Percentiles rank a stretch among this genome's conserved stretches.
These are phyloP conservation scores for Solanum okadae DNA, from an alignment of 257 asterid species.

Conservation along the genomic window DNA sequence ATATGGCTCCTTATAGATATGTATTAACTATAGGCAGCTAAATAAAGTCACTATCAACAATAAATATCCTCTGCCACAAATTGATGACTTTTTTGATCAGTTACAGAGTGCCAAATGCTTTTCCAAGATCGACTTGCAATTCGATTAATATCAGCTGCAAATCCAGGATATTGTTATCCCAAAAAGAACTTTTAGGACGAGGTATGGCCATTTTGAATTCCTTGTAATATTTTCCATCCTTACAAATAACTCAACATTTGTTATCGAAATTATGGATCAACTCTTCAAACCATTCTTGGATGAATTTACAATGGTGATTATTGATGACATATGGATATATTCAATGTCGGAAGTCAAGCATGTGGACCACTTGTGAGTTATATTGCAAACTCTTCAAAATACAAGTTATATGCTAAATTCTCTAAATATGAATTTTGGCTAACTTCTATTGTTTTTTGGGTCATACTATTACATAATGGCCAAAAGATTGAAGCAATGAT, in stretches of 20 bases:
- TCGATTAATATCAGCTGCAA: background rate
- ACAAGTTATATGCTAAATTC: too few species aligned
- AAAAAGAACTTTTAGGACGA: too few species aligned
- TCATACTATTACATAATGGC: background rate
- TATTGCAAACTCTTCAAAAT: too few species aligned
- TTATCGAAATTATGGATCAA: background rate
- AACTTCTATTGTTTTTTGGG: too few species aligned
- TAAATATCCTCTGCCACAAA: too few species aligned
- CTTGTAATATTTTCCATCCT: background rate
- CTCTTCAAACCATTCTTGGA: background rate
- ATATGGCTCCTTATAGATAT: background rate
- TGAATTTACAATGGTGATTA: background rate
- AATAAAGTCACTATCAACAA: background rate
- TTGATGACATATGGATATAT: too few species aligned
- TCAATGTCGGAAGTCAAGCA: background rate
- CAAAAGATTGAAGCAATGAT: background rate
- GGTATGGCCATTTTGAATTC: too few species aligned
- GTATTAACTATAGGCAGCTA: background rate
- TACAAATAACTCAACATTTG: background rate
- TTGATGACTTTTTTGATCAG: too few species aligned
- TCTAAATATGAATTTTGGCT: too few species aligned
- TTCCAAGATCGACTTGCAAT: too few species aligned
- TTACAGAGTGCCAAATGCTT: too few species aligned
- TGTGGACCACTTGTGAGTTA: too few species aligned
- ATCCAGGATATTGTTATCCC: background rate